Conservation (phyloP, 1,284 basidiomycete genomes). For the Austroboletus novae-zelandiae region DNA sequence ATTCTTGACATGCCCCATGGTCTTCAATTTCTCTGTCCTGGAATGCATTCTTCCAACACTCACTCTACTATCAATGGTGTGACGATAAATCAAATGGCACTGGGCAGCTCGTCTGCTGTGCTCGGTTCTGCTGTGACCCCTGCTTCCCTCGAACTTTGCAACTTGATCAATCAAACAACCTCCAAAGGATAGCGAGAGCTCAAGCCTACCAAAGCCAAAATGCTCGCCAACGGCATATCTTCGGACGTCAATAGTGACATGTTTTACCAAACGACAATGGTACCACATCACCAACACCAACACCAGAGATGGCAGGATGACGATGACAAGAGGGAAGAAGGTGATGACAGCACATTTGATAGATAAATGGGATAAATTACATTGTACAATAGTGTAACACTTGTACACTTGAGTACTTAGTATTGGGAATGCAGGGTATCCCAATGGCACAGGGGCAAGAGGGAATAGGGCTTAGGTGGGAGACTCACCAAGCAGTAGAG, state of each 20-base stretch:
- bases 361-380: no score
- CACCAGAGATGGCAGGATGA: no score
- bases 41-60: conserved; percentile 59
- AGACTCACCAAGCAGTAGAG: no score
- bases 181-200: conserved; percentile 44
- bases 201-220: conserved; percentile 56
- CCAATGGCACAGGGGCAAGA: no score
- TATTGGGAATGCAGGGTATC: no score
- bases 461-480: no score
- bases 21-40: conserved; percentile 92
- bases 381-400: no score
- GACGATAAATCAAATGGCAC: conserved; percentile 31
- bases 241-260: conserved; percentile 45
- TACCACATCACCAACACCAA: no score
- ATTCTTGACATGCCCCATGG: conserved; percentile 96
- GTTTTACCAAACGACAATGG: conserved; percentile 20
- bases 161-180: conserved; percentile 86
- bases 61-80: conserved; percentile 51
- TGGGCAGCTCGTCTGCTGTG: conserved; percentile 44
- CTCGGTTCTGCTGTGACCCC: conserved; percentile 27
- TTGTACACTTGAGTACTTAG: no score
- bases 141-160: conserved; percentile 80
- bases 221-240: conserved; percentile 57
- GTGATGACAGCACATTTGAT: no score
- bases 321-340: no score